Evolutionary conservation across 2,329 filamentous ascomycete species (phyloP), one percentile per base, ranked within the genome.

Genomic region (Trichoderma brevicompactum): DNA sequence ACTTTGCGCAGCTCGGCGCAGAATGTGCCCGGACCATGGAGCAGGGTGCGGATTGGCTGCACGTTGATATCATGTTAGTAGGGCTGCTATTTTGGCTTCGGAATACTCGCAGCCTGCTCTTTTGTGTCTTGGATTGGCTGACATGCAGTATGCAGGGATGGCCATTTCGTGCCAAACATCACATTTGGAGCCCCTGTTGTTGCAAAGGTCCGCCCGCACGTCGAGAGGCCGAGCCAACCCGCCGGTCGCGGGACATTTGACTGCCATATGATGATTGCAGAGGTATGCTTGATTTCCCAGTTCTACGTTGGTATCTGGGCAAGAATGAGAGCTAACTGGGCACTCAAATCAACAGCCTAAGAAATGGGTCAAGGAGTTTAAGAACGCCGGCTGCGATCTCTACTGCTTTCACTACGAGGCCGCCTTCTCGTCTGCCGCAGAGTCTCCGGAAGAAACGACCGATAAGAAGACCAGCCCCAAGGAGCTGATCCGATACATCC

Each of bases 361-460:
- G 84, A 94, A 93, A 84, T 99, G 95, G 95, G 94, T 97, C 73
- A 92, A 91, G 75, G 92, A 96, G 68, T 98, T 99, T 83, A 88
- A 95, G 78, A 89, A 91, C 61, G 95, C 93, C 67, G 95, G 95
- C 62, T 97, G 94, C 79, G 93, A 99, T 78, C 85, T 99, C n/a
- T 99, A 99, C 83, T 98, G 95, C 84, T 99, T 99, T 84, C 95
- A 99, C 83, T 98, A 98, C 80, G 95, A 99, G 81, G 95, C 95
- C 32, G 95, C 95, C 69, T 86, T 95, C 70, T 96, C 92, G 58
- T 92, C 91, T 49, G 92, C 91, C 41, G 93, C 94, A 73, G 92
- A 94, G 74, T 87, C 85, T 63, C 94, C 94, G 54, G 87, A 90
- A 71, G 85, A 84, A 64, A 84, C 81, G 62, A 87, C 87, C 13